phyloP scores from a whole-genome alignment of 2,329 filamentous ascomycete genomes.

The Penicillium occitanis region DNA sequence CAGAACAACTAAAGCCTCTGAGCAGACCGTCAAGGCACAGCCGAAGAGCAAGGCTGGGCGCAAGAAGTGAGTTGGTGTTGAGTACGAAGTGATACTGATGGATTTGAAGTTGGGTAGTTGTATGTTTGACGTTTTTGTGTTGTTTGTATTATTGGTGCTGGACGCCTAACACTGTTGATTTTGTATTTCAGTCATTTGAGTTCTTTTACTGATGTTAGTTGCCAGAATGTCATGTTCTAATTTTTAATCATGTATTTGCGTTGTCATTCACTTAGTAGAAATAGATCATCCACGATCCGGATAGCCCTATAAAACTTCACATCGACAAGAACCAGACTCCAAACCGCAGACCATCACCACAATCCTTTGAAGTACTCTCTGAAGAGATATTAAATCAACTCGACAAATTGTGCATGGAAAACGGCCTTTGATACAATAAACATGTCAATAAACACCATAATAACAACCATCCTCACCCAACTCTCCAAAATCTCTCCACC shows the following conservation, averaged over 20 bases:
- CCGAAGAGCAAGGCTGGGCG: neutral
- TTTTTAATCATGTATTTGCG: neutral
- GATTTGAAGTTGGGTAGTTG: neutral
- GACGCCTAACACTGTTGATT: neutral
- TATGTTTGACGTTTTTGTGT: neutral
- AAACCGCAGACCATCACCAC: neutral
- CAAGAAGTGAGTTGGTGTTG: neutral
- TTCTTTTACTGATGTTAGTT: neutral
- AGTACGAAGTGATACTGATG: neutral
- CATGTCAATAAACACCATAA: slow-evolving; percentile 8
- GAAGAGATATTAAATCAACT: too few relatives aligned
- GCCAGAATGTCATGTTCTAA: neutral
- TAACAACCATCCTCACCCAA: slow-evolving; percentile 19
- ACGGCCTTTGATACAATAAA: neutral
- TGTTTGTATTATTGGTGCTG: neutral
- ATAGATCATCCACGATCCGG: neutral
- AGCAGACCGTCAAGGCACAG: neutral
- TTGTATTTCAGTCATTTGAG: neutral
- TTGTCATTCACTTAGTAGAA: neutral
- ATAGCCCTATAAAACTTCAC: slow-evolving; percentile 2
- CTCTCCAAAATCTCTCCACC: slow-evolving; percentile 12
- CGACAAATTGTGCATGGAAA: too few relatives aligned
- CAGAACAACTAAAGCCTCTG: too few relatives aligned
- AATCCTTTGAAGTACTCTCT: neutral
- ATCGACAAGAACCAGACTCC: neutral